Evolutionary conservation across 202 grass and related monocot genomes (phyloP).

Genomic region (Brachypodium distachyon): DNA sequence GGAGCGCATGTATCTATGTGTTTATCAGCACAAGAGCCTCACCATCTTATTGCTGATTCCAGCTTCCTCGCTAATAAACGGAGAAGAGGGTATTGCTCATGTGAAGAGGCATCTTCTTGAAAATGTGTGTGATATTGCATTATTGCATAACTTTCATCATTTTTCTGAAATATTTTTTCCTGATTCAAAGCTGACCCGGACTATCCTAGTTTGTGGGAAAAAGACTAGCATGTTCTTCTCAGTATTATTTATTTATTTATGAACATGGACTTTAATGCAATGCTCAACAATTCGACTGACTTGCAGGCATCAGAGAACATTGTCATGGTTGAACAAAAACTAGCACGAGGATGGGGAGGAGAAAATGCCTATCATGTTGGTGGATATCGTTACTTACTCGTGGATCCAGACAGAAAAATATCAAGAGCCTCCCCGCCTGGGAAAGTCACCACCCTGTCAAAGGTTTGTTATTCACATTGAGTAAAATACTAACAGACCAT

Average conservation of each 20-base stretch:
- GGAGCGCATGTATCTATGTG: constrained; percentile 76
- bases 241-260: not conserved
- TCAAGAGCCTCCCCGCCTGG: constrained; percentile 89
- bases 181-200: not conserved
- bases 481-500: not conserved
- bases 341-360: constrained; percentile 85
- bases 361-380: constrained; percentile 96
- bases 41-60: constrained; percentile 76
- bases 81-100: constrained; percentile 67
- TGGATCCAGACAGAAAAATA: constrained; percentile 60
- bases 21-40: constrained; percentile 72
- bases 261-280: constrained; percentile 12
- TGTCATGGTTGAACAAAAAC: constrained; percentile 72
- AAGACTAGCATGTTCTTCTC: not conserved
- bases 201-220: constrained; percentile 1
- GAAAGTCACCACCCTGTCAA: constrained; percentile 88
- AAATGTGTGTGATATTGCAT: constrained; percentile 67
- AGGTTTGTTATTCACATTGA: constrained; percentile 38
- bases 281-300: constrained; percentile 21
- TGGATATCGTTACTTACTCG: constrained; percentile 85
- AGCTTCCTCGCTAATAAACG: constrained; percentile 64
- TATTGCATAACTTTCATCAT: not conserved
- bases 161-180: not conserved
- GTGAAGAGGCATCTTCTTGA: constrained; percentile 79
- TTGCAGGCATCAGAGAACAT: constrained; percentile 80